phyloP scores from a whole-genome alignment of 225 moss, liverwort and hornwort genomes.

The Physcomitrellopsis africana region DNA sequence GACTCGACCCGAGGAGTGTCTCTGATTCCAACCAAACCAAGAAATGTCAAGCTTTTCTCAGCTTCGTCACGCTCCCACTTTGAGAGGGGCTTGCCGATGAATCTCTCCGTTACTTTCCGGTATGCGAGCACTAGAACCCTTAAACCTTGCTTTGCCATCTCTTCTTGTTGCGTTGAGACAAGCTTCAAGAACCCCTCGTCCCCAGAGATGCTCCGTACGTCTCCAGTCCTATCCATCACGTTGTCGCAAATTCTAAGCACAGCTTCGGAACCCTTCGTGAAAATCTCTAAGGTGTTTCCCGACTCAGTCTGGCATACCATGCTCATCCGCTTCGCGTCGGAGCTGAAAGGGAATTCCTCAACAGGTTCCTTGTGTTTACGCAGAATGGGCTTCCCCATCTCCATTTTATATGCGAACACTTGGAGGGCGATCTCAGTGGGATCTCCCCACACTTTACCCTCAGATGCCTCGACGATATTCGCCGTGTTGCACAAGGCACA shows the following conservation, averaged over 20 bases:
- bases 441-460: constrained; percentile 62
- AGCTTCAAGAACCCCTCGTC: constrained; percentile 18
- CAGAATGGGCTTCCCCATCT: constrained; percentile 44
- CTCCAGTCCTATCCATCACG: constrained; percentile 36
- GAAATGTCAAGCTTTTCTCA: constrained; percentile 36
- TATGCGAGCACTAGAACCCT: constrained; percentile 38
- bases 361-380: constrained; percentile 40
- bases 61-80: constrained; percentile 43
- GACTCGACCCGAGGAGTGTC: constrained; percentile 46
- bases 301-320: constrained; percentile 39
- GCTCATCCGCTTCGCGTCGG: constrained; percentile 54
- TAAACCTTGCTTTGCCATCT: constrained; percentile 44
- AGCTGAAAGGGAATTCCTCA: constrained; percentile 48
- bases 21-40: constrained; percentile 43
- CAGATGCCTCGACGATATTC: constrained; percentile 55
- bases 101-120: constrained; percentile 23
- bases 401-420: constrained; percentile 50
- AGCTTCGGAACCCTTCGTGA: constrained; percentile 38
- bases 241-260: constrained; percentile 37
- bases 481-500: constrained; percentile 69
- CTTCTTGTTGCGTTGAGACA: constrained; percentile 32
- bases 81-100: constrained; percentile 25
- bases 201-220: constrained; percentile 7
- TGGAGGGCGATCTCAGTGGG: constrained; percentile 53
- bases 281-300: constrained; percentile 27